Evolutionary conservation across 1,284 basidiomycete genomes (phyloP), one percentile per base, ranked within the genome.

Genomic region (Chondrostereum purpureum): DNA sequence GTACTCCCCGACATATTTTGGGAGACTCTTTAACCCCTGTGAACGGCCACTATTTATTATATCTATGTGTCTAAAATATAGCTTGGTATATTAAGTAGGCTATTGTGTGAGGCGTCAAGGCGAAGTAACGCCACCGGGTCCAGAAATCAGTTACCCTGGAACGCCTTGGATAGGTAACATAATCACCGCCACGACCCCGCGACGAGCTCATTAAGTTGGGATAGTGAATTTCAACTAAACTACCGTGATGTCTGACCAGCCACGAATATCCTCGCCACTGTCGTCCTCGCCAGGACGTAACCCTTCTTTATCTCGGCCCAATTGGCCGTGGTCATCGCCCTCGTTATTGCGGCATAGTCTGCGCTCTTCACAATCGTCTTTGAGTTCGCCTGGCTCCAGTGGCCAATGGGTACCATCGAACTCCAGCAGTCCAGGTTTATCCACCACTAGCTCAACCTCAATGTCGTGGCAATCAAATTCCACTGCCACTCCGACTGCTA

Each of bases 1-100:
- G 72, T 83, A 16, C 56, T 84, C 50, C 72, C 76, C 0, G 69
- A 80, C 52, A 52, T 70, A 6, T 70, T 77, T 51, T 84, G 80
- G 80, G 78, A 81, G 61, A 80, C 75, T 3, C 82, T 75, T 54
- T 83, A 55, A 62, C 27, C 14, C 14, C 27, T n/a, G n/a, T n/a
- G n/a, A n/a, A n/a, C n/a, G n/a, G n/a, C n/a, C n/a, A n/a, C n/a
- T n/a, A n/a, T n/a, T n/a, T n/a, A n/a, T n/a, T n/a, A n/a, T n/a
- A n/a, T n/a, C n/a, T n/a, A n/a, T n/a, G n/a, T n/a, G n/a, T n/a
- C n/a, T n/a, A n/a, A n/a, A n/a, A n/a, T n/a, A n/a, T n/a, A n/a
- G n/a, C n/a, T n/a, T n/a, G n/a, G n/a, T n/a, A n/a, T n/a, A n/a
- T n/a, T n/a, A n/a, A n/a, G n/a, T n/a, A n/a, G n/a, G n/a, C n/a